Conservation (phyloP, 2,329 filamentous ascomycete genomes). For the Sphaerulina vaccinii region DNA sequence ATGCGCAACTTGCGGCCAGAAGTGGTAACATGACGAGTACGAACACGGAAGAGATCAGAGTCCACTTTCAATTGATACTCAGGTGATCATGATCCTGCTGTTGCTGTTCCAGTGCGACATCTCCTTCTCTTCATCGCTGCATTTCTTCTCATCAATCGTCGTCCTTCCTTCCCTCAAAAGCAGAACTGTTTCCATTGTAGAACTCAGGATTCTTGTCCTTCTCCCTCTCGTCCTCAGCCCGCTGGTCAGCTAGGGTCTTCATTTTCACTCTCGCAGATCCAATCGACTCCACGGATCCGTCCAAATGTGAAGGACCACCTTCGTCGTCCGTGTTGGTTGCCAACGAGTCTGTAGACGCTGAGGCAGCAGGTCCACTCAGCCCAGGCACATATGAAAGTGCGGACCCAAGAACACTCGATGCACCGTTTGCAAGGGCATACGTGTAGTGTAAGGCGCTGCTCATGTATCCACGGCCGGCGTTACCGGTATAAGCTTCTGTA, state of each 20-base stretch:
- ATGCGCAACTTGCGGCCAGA: too few species aligned
- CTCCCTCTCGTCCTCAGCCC: conserved; percentile 33
- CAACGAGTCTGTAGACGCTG: background rate
- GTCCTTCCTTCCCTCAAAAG: conserved; percentile 52
- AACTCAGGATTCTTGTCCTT: conserved; percentile 61
- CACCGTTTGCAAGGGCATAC: conserved; percentile 21
- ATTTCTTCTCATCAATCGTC: conserved; percentile 48
- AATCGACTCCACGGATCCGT: conserved; percentile 25
- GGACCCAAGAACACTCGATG: conserved; percentile 24
- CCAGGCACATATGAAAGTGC: conserved; percentile 25
- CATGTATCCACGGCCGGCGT: conserved; percentile 32
- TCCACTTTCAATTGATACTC: too few species aligned
- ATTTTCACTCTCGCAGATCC: conserved; percentile 40
- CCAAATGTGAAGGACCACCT: conserved; percentile 1
- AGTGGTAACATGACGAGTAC: too few species aligned
- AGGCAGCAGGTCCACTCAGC: conserved; percentile 20
- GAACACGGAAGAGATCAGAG: too few species aligned
- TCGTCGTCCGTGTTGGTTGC: conserved; percentile 13
- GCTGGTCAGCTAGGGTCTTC: conserved; percentile 48
- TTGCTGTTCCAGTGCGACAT: too few species aligned
- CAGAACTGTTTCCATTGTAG: conserved; percentile 88
- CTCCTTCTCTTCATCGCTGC: too few species aligned
- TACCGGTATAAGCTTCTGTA: conserved; percentile 56
- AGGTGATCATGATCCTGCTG: too few species aligned
- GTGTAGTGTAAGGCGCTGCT: conserved; percentile 25